A percentile compares a stretch with the other conserved stretches of the same genome.
Evolutionary conservation across 768 basidiomycete species (phyloP).

Genomic region (Tylopilus felleus): DNA sequence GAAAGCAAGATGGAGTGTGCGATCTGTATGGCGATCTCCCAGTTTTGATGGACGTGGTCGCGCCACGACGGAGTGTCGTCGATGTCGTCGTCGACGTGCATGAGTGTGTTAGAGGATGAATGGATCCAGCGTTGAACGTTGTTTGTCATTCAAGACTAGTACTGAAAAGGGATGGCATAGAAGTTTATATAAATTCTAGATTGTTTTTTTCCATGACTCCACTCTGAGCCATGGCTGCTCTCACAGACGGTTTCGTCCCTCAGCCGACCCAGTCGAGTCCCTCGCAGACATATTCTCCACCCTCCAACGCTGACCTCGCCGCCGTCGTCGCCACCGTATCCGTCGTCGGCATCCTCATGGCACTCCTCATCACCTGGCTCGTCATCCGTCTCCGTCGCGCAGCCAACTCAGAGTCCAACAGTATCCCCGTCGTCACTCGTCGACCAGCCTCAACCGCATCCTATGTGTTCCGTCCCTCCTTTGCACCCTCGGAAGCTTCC

Average conservation of each 20-base stretch:
- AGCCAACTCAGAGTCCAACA: background rate
- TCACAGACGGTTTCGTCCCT: background rate
- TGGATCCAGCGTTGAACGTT: background rate
- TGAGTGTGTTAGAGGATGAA: too few relatives aligned
- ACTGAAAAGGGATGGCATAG: background rate
- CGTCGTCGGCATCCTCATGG: slow-evolving; percentile 25
- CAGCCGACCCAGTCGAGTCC: background rate
- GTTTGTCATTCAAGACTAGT: background rate
- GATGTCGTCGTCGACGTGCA: slow-evolving; percentile 11
- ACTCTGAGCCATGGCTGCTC: background rate
- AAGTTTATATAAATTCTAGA: too few relatives aligned
- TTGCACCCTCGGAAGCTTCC: slow-evolving; percentile 23
- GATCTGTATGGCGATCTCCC: slow-evolving; percentile 51
- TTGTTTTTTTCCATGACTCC: background rate
- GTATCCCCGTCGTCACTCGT: slow-evolving; percentile 1
- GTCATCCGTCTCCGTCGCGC: slow-evolving; percentile 22
- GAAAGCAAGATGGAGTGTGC: slow-evolving; percentile 50
- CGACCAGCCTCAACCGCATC: slow-evolving; percentile 5
- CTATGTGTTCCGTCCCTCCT: slow-evolving; percentile 22
- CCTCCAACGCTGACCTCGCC: slow-evolving; percentile 14
- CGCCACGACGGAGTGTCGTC: slow-evolving; percentile 41
- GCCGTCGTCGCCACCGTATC: slow-evolving; percentile 26
- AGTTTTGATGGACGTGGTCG: slow-evolving; percentile 51
- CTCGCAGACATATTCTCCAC: slow-evolving; percentile 7
- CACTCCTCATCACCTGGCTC: slow-evolving; percentile 25